Evolutionary conservation across 768 basidiomycete genomes (phyloP).

Genomic region (Leccinum obscurum): DNA sequence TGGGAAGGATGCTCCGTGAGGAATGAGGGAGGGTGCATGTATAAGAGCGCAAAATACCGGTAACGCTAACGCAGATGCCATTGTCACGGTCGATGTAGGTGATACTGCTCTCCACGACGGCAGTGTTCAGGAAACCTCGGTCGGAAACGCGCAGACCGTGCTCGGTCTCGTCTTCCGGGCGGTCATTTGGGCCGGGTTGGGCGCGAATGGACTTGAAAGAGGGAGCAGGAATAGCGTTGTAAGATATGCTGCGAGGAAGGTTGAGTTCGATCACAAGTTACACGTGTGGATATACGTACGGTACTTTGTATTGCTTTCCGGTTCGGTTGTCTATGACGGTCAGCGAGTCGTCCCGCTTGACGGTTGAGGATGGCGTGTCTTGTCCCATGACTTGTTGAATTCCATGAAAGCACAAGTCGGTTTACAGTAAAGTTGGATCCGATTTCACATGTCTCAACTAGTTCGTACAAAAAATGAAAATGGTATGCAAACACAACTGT

Average conservation of each 20-base stretch:
- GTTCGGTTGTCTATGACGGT: conserved; percentile 85
- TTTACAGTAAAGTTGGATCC: not conserved
- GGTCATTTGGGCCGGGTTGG: conserved; percentile 53
- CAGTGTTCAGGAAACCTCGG: conserved; percentile 82
- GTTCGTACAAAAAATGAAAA: not conserved
- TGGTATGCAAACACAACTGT: not conserved
- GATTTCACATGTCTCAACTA: not conserved
- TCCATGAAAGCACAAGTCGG: not conserved
- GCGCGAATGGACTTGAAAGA: conserved; percentile 79
- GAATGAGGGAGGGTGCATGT: not conserved
- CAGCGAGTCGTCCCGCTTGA: conserved; percentile 37
- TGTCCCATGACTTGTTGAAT: conserved; percentile 26
- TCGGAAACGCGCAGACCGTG: conserved; percentile 79
- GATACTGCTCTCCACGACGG: conserved; percentile 76
- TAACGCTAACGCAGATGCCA: conserved; percentile 74
- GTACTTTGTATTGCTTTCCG: conserved; percentile 70
- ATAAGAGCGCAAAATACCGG: conserved; percentile 44
- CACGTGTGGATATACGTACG: conserved; percentile 50
- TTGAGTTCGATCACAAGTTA: not conserved
- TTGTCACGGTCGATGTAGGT: conserved; percentile 92
- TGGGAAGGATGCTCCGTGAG: conserved; percentile 26
- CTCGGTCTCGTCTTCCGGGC: conserved; percentile 80
- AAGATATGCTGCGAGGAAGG: conserved; percentile 54
- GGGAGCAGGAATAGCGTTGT: conserved; percentile 79
- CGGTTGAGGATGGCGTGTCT: conserved; percentile 19